Evolutionary conservation across 2,329 filamentous ascomycete species (phyloP).

Genomic region (Cadophora sp.): DNA sequence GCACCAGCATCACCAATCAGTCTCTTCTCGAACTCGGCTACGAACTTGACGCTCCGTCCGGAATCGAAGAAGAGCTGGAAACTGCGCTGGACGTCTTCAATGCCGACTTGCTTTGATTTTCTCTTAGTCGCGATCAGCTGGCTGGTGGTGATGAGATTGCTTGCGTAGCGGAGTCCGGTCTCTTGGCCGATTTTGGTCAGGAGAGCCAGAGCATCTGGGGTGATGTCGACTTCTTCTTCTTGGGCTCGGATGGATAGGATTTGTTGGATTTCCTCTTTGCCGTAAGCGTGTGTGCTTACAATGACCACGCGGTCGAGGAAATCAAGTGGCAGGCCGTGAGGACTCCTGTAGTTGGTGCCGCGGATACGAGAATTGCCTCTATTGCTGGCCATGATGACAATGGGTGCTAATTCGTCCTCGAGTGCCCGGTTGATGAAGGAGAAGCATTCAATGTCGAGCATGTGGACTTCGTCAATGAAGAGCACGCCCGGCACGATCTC

Average conservation of each 20-base stretch:
- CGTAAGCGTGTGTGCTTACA: slow-evolving; percentile 90
- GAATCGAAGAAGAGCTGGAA: slow-evolving; percentile 96
- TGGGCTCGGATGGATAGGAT: slow-evolving; percentile 92
- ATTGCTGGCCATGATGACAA: slow-evolving; percentile 99
- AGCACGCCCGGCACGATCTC: slow-evolving; percentile 96
- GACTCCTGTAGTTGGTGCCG: slow-evolving; percentile 90
- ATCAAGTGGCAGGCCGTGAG: slow-evolving; percentile 92
- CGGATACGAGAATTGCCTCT: slow-evolving; percentile 89
- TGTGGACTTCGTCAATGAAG: slow-evolving; percentile 99
- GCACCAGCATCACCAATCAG: slow-evolving; percentile 87
- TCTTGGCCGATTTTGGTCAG: slow-evolving; percentile 96
- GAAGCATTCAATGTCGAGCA: slow-evolving; percentile 99
- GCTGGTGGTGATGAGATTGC: slow-evolving; percentile 95
- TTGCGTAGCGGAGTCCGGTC: slow-evolving; percentile 91
- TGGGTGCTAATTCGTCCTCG: slow-evolving; percentile 91
- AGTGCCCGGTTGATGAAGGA: slow-evolving; percentile 97
- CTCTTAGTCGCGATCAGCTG: slow-evolving; percentile 88
- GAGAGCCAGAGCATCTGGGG: slow-evolving; percentile 86
- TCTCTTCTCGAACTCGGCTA: slow-evolving; percentile 87
- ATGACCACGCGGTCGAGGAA: slow-evolving; percentile 97
- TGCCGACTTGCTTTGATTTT: slow-evolving; percentile 79
- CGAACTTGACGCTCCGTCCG: slow-evolving; percentile 85
- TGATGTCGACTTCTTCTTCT: slow-evolving; percentile 94
- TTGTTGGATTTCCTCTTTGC: slow-evolving; percentile 83
- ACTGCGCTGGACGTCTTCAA: slow-evolving; percentile 91